Evolutionary conservation across 2,329 filamentous ascomycete species (phyloP).

Genomic region (Onygenales sp.): DNA sequence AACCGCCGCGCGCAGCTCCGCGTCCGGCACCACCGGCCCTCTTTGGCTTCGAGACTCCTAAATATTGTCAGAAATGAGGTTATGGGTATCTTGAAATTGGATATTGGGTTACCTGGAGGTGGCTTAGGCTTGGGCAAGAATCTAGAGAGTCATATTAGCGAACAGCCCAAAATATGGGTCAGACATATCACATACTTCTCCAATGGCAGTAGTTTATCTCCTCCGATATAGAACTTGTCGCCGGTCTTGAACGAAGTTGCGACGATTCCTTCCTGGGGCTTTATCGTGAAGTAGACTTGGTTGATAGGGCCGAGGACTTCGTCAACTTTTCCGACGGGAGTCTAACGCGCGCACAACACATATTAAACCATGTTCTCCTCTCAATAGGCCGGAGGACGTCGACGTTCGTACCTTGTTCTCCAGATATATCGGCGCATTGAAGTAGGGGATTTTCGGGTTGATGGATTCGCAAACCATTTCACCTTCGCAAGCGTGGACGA

Average conservation of each 20-base stretch:
- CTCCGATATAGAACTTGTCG: slow-evolving; percentile 94
- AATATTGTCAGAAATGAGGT: slow-evolving; percentile 18
- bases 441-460: slow-evolving; percentile 94
- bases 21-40: slow-evolving; percentile 53
- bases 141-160: slow-evolving; percentile 23
- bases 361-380: not conserved
- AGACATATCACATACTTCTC: slow-evolving; percentile 52
- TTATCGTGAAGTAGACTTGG: slow-evolving; percentile 97
- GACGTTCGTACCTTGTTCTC: slow-evolving; percentile 75
- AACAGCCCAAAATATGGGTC: not conserved
- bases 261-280: slow-evolving; percentile 92
- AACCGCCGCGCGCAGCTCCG: slow-evolving; percentile 37
- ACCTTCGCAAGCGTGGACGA: slow-evolving; percentile 90
- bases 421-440: slow-evolving; percentile 97
- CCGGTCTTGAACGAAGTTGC: slow-evolving; percentile 89
- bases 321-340: slow-evolving; percentile 89
- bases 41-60: slow-evolving; percentile 60
- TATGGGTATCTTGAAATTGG: not conserved
- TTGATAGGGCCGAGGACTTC: slow-evolving; percentile 96
- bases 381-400: not conserved
- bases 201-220: slow-evolving; percentile 87
- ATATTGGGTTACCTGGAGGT: slow-evolving; percentile 36
- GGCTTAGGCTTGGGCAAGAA: slow-evolving; percentile 93
- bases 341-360: slow-evolving; percentile 38
- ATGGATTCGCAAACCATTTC: slow-evolving; percentile 95